Evolutionary conservation across 495 filamentous ascomycete genomes (phyloP).

Genomic region (Cercophora scortea): DNA sequence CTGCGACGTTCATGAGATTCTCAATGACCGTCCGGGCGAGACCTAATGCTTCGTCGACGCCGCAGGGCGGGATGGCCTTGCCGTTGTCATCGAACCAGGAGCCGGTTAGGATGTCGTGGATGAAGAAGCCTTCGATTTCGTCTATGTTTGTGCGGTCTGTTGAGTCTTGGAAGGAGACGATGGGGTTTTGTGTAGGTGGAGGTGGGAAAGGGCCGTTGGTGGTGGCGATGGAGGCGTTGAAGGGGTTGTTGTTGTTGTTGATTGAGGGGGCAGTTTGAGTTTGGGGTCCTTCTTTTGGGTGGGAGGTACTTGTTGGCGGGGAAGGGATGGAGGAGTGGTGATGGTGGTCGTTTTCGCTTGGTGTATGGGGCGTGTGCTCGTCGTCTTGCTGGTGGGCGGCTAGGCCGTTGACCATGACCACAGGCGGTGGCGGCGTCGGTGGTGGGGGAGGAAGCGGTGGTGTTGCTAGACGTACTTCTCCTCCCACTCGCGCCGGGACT

Average conservation of each 20-base stretch:
- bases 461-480: slow-evolving; percentile 69
- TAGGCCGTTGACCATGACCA: slow-evolving; percentile 61
- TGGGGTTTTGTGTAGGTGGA: slow-evolving; percentile 2
- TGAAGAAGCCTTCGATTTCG: slow-evolving; percentile 38
- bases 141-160: slow-evolving; percentile 40
- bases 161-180: slow-evolving; percentile 16
- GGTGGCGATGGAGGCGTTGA: not conserved
- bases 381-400: slow-evolving; percentile 8
- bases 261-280: not conserved
- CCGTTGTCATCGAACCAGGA: slow-evolving; percentile 36
- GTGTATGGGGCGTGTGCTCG: not conserved
- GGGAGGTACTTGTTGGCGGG: not conserved
- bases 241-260: not conserved
- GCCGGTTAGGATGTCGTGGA: slow-evolving; percentile 30
- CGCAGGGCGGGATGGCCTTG: slow-evolving; percentile 23
- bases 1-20: slow-evolving; percentile 32
- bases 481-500: slow-evolving; percentile 68
- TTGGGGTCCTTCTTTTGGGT: not conserved
- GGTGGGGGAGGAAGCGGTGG: slow-evolving; percentile 40
- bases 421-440: slow-evolving; percentile 18
- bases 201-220: not conserved
- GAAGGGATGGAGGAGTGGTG: not conserved
- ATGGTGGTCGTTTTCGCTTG: not conserved
- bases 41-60: slow-evolving; percentile 40
- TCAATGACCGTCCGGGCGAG: slow-evolving; percentile 37